A percentile compares a stretch with the other conserved stretches of the same genome.
Evolutionary conservation across 1,284 basidiomycete species (phyloP).

Genomic region (Microbotryum violaceum): DNA sequence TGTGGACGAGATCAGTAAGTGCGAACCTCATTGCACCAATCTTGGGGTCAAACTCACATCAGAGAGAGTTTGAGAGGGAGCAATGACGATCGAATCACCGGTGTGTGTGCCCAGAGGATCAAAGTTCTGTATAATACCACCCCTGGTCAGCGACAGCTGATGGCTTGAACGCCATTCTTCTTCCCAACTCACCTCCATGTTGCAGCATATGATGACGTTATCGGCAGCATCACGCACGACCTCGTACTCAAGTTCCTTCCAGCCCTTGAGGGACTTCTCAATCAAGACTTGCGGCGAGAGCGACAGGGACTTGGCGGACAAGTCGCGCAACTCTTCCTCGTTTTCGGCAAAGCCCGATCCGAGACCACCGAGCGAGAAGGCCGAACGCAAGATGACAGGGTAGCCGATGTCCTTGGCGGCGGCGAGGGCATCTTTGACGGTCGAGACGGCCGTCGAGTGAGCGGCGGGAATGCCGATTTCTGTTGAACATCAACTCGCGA

Average conservation of each 20-base stretch:
- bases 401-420: constrained; percentile 91
- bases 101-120: constrained; percentile 98
- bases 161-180: neutral
- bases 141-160: neutral
- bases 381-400: constrained; percentile 93
- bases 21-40: too few species aligned
- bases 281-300: constrained; percentile 95
- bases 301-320: constrained; percentile 90
- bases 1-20: constrained; percentile 29
- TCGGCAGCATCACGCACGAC: constrained; percentile 96
- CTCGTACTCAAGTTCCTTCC: constrained; percentile 99
- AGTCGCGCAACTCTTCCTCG: constrained; percentile 72
- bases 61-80: constrained; percentile 95
- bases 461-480: constrained; percentile 98
- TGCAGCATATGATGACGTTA: constrained; percentile 98
- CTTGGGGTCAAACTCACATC: constrained; percentile 44
- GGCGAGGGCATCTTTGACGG: constrained; percentile 80
- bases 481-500: constrained; percentile 38
- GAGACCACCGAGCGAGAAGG: constrained; percentile 90
- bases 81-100: constrained; percentile 97
- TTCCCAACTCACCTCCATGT: constrained; percentile 79
- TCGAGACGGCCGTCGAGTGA: constrained; percentile 94
- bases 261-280: constrained; percentile 98
- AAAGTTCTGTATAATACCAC: constrained; percentile 63
- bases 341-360: constrained; percentile 92